Evolutionary conservation across 345 rosid genomes (phyloP), one percentile per base, ranked within the genome.

Genomic region (Populus deltoides): DNA sequence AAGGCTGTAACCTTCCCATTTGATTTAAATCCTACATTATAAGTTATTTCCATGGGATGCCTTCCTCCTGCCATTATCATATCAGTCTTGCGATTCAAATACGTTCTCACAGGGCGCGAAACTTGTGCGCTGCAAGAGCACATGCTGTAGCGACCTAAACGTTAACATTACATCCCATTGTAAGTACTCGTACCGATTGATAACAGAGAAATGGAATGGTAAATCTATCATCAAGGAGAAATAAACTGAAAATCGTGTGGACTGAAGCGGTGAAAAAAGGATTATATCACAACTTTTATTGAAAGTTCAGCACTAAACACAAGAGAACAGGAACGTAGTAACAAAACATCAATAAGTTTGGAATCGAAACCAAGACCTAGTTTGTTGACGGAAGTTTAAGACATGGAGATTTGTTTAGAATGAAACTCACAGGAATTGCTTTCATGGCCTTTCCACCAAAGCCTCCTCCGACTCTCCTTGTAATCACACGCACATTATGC

Each of bases 41-140:
- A 95, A 27, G 91, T 90, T 83, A 95, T 79, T 78, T 92, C 87
- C 94, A 95, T 90, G 0, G 99, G 99, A 82, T 95, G 99, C 73
- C 99, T 90, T 85, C 99, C 98, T 82, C 99, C 97, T 31, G 93
- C 89, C 88, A 89, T 88, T 77, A 93, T 79, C 98, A 95, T 93
- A 85, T 95, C 98, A 0, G 91, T 91, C 83, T 88, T 89, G 47
- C 97, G 92, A 72, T 86, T 88, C 55, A 95, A 67, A 78, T 93
- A 93, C 41, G 83, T 86, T 82, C 92, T 87, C 0, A 93, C 97
- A 6, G 99, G 98, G 49, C 86, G 76, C 79, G 83, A 75, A 95
- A 73, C 70, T 83, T 90, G 76, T 85, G 77, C 7, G 99, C 94
- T 61, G 97, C 96, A 51, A 95, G 89, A 1, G 97, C 94, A 51